Base-by-base conservation (phyloP, 139 green algal species). In the Pedinophyceae sp. region DNA sequence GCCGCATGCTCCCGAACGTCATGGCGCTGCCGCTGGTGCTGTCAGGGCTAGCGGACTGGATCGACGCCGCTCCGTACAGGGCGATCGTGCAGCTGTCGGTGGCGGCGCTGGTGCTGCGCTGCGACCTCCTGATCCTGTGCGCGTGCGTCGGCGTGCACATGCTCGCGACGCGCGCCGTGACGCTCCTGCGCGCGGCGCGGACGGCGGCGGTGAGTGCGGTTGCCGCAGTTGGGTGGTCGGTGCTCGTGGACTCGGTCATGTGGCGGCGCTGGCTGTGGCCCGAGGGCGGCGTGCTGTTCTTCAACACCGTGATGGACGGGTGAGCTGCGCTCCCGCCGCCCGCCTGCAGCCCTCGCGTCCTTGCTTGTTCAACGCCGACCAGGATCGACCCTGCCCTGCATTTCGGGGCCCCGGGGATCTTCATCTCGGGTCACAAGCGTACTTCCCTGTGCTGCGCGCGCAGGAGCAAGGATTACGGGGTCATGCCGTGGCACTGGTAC, bases 241-340 rank as follows among this genome's bases (percentile, higher is more conserved):
- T 84, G 10, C 24, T 45, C n/a, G 48, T 86, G 4, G 82, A 93
- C 57, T 88, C 79, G 15, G 23, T 63, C 13, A 52, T 89, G 17
- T 93, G 84, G 83, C 26, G 61, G 20, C 60, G 79, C 19, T 69
- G 48, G 65, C 29, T 92, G 23, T 93, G 83, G 83, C 83, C 83
- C 15, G 84, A 93, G 63, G 71, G 75, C 2, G 68, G 76, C 49
- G 84, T 93, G 19, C 64, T 94, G 2, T 82, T 66, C 50, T 93
- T 93, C 75, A 93, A 93, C 66, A 86, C 79, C 2, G 66, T 65
- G 43, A 48, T 74, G 1, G 81, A 85, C 57, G 79, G 69, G 73
- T 83, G 57, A 41, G 64, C 3, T 6, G 34, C 13, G 34, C 38
- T n/a, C 5, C 15, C 43, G 19, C 43, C 43, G 19, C 43, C 43